Base-by-base conservation (phyloP, 2,329 filamentous ascomycete species). In the Sclerotinia glacialis region DNA sequence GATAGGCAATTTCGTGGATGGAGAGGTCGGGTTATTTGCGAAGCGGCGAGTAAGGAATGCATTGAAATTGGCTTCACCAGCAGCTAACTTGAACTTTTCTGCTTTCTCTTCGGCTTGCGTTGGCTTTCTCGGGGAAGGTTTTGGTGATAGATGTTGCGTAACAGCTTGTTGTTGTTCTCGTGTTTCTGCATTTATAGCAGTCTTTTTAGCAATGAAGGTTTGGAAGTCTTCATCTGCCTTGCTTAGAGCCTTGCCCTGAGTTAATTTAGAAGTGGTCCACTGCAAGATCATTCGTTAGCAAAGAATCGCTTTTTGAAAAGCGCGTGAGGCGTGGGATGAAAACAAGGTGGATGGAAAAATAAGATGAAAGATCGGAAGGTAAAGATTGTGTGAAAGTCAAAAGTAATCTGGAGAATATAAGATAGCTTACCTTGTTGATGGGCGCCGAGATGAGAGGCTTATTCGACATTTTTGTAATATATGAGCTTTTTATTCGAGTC, bases 201-300 rank as follows among this genome's bases (percentile, higher is more conserved):
- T 40, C 46, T 52, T 65, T 3, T 55, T 55, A n/a, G 55, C 26
- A 37, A 60, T 12, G 18, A 65, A 65, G 21, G 53, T 50, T n/a
- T 65, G 63, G 21, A 65, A 65, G 7, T 65, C 54, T 60, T 65
- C 63, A 42, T 65, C 63, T 44, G 63, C 44, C 54, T 65, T 65
- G 63, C 63, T 42, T 40, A 60, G 26, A 49, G 46, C 16, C 34
- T 52, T 65, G 47, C 46, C 63, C 31, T 34, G 42, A 23, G 53
- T 47, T 23, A 65, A 40, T 3, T 42, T 52, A 16, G 47, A 26
- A n/a, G n/a, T 60, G 14, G 34, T 65, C 63, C 63, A 65, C 63
- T 65, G 54, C 28, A 14, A 23, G 14, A 31, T 14, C 40, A 18
- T 26, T 0, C 3, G 23, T 65, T 31, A 65, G 63, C 31, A 65